Base-by-base conservation (phyloP, 1,139 yeast species). In the Kodamaea ohmeri region DNA sequence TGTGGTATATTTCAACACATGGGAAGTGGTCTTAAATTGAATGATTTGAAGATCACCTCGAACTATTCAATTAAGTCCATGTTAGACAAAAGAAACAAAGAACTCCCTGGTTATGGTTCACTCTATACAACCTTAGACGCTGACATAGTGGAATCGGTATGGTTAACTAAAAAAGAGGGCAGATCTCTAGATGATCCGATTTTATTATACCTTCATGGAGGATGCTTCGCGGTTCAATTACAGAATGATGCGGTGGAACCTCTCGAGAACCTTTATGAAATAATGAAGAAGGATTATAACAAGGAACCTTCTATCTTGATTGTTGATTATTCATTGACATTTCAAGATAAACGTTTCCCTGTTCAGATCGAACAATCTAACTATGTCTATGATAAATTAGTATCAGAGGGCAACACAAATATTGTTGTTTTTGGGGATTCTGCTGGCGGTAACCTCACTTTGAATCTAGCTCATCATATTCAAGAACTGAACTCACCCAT, bases 161-260 rank as follows among this genome's bases (percentile, higher is more conserved):
- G 75, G 75, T 37, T 70, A 6, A 65, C 57, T 2, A 62, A 63
- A 42, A 55, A 55, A 22, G 52, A 53, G 3, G 45, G 53, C 20
- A 49, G 62, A 24, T 48, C 56, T n/a, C 41, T 50, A 0, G 32
- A 40, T 6, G 72, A 67, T 42, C 74, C 74, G 1, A 48, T 71
- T 12, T 47, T 71, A 13, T 49, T 69, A 15, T 70, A 56, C 43
- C 41, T 54, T 9, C 76, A 71, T 43, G 76, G 76, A n/a, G 76
- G 76, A 1, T 73, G 74, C 17, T 47, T 47, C 40, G 41, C 42
- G 11, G 2, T 70, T 56, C 47, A 65, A 56, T 36, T 39, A 61
- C 34, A 62, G 65, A 41, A 60, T 66, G 2, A 49, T 49, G 41
- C 61, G 61, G 0, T 67, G 13, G 60, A 59, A 38, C 49, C 64